Evolutionary conservation across 1,284 basidiomycete genomes (phyloP).

Genomic region (Malassezia sympodialis): DNA sequence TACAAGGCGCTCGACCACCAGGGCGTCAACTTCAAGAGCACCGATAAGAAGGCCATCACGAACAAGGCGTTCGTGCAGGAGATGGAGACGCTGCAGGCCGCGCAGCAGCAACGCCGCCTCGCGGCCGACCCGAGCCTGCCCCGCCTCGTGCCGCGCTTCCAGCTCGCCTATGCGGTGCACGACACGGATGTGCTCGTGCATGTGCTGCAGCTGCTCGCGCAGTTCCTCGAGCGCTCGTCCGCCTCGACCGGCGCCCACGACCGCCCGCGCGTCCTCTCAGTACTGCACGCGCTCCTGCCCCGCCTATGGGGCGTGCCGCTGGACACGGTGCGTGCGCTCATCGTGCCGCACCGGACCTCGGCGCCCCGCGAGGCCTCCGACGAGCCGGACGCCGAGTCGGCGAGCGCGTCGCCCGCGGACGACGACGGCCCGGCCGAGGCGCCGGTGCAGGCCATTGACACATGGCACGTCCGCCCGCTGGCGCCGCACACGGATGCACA

Average conservation of each 20-base stretch:
- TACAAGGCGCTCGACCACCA: constrained; percentile 95
- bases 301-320: constrained; percentile 66
- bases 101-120: constrained; percentile 56
- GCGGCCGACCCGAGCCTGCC: constrained; percentile 36
- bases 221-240: constrained; percentile 69
- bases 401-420: constrained; percentile 17
- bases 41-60: constrained; percentile 92
- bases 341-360: constrained; percentile 19
- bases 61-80: constrained; percentile 78
- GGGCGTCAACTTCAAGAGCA: constrained; percentile 82
- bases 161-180: constrained; percentile 68
- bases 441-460: constrained; percentile 44
- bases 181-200: constrained; percentile 77
- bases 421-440: constrained; percentile 31
- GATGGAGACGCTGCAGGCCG: constrained; percentile 67
- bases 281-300: constrained; percentile 75
- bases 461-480: constrained; percentile 48
- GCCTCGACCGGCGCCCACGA: constrained; percentile 63
- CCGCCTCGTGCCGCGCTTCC: constrained; percentile 49
- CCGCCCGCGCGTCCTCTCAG: constrained; percentile 70
- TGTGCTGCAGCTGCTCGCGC: constrained; percentile 75
- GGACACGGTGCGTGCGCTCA: constrained; percentile 50
- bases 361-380: neutral
- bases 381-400: constrained; percentile 21
- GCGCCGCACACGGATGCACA: constrained; percentile 27